Evolutionary conservation across 2,329 filamentous ascomycete genomes (phyloP), one percentile per base, ranked within the genome.

Genomic region (Phyllosticta citribraziliensis): DNA sequence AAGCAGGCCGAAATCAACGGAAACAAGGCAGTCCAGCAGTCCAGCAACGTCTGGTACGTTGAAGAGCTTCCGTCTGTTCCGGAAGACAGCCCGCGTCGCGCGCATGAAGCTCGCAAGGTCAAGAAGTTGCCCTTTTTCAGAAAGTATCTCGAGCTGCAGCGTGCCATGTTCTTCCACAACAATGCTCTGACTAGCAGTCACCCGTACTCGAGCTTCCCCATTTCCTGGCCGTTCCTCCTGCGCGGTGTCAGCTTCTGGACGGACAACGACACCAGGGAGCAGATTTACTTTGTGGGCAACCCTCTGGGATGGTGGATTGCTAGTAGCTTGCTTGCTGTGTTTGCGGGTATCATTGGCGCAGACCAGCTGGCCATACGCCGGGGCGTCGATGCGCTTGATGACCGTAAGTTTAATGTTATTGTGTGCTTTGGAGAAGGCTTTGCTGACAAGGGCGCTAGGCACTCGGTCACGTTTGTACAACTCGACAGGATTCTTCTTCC

Each of bases 221-320:
- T 95, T 78, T 90, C 96, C 71, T 99, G 94, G 94, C 94, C 94
- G 1, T 97, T 99, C 84, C 82, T 99, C 72, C 84, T 99, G 62
- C 88, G 94, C 30, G 94, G 94, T 76, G 93, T 99, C 68, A 97
- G 91, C 76, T 99, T 99, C 86, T 99, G 94, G 94, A 99, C 94
- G 9, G 89, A 97, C 73, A 91, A 90, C 73, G 90, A 95, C 61
- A 97, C 93, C 10, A 87, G 90, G 64, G 87, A 96, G 78, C 94
- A 99, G 75, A 99, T 99, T 66, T 99, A 99, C 78, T 99, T 99
- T 81, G 80, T 99, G 30, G 94, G 94, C 62, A 99, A 99, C 77
- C 94, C 94, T 0, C 76, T 97, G 64, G 94, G 93, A 62, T 99
- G 95, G 92, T 99, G 94, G 94, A 82, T 99, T 65, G 87, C 91